Base-by-base conservation (phyloP, 805 yeast genomes). In the Kockiozyma suomiensis region DNA sequence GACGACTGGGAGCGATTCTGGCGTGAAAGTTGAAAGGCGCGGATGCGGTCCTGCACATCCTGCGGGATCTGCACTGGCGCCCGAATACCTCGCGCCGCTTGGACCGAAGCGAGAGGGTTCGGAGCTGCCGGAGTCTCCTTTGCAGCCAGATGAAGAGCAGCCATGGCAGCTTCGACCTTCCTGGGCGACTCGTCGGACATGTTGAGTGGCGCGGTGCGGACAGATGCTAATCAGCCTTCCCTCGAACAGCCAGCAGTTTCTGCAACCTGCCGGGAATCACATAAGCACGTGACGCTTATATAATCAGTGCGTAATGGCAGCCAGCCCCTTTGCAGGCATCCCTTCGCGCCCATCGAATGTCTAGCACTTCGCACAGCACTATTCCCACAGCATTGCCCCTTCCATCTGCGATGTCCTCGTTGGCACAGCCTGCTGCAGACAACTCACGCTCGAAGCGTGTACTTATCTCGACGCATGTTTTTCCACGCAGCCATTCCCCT, bases 21-120 rank as follows among this genome's bases (percentile, higher is more conserved):
- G 66, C 97, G 81, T 69, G 87, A 85, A 65, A 89, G 90, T 73
- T 91, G 97, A 68, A 92, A 88, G 0, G 96, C 97, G 72, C 88
- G 76, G 38, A 92, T 80, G 64, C 94, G 79, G 0, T 97, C 97
- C 73, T 91, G 97, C 42, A 90, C 82, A 64, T 88, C 93, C 10
- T 94, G 86, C 28, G 68, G 57, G 42, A 68, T 41, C 42, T 46
- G 56, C 32, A 58, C 40, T 25, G 59, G 37, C n/a, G 52, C 49
- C 13, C 54, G 33, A n/a, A 61, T 54, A 13, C 66, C 61, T 19
- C 66, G 65, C 19, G 66, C 66, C 7, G 66, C 56, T 28, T 62
- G 66, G 13, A 61, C 51, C 7, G 61, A 28, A 6, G 66, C 56
- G 30, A 62, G 58, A 15, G 66, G 66, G 38, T 61, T 55, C 26